Base-by-base conservation (phyloP, 2,329 filamentous ascomycete genomes). In the Thielaviopsis euricoi region DNA sequence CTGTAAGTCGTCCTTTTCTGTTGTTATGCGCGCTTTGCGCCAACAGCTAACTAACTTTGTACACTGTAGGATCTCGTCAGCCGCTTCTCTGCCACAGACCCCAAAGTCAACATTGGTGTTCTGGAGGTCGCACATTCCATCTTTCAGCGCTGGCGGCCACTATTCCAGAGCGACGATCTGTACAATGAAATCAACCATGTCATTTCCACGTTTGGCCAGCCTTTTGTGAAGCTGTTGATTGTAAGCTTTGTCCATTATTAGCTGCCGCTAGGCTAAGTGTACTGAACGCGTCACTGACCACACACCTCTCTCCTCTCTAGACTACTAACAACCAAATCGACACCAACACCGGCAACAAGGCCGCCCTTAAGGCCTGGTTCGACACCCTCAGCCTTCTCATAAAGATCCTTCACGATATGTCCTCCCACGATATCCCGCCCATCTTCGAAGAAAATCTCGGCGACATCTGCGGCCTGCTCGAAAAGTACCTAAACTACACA, bases 181-280 rank as follows among this genome's bases (percentile, higher is more conserved):
- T 98, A 89, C 70, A 86, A 82, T 40, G 93, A 98, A 72, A 94
- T 98, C 74, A 93, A 95, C 71, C 93, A 98, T 73, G 94, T 98
- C 58, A 79, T 98, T 56, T 74, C 75, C 61, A 89, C 84, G 59
- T 97, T 98, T 69, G 87, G 88, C 60, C 74, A 80, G 46, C 86
- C 93, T 0, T 97, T 95, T 69, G 76, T 97, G 58, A 77, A 81
- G 58, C 78, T 97, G 61, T 81, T 96, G 64, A 79, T 81, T 65
- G 85, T 87, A 75, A 68, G 74, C 67, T 7, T 46, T 15, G 5
- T 22, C 17, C 17, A 33, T 19, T 49, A 22, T 29, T 4, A 17
- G 17, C 43, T 43, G 17, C 17, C 7, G 13, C 37, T n/a, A 43
- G 1, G n/a, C n/a, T n/a, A n/a, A n/a, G n/a, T n/a, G n/a, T n/a